phyloP scores from a whole-genome alignment of 371 early-diverging fungal genomes.

The Rhizopus stolonifer region DNA sequence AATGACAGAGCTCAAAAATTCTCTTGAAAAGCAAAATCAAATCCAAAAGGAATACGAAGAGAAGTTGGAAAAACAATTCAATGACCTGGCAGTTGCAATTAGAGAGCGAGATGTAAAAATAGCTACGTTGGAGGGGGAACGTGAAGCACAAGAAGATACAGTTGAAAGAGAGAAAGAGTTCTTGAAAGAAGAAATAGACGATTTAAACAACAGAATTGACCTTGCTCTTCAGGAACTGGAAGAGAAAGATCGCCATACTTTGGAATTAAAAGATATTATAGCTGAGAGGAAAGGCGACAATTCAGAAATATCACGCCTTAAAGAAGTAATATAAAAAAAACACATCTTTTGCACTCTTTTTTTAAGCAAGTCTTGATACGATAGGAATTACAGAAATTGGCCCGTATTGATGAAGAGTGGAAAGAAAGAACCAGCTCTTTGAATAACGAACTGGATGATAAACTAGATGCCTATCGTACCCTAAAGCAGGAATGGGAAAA shows the following conservation, averaged over 20 bases:
- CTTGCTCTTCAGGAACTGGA: conserved; percentile 13
- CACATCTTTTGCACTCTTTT: neutral
- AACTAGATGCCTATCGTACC: conserved; percentile 13
- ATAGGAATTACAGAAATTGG: conserved; percentile 5
- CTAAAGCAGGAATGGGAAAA: conserved; percentile 26
- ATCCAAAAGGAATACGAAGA: conserved; percentile 17
- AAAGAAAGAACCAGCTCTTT: conserved; percentile 13
- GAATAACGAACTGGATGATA: conserved; percentile 18
- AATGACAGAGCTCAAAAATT: conserved; percentile 16
- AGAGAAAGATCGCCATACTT: conserved; percentile 21
- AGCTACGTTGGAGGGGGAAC: conserved; percentile 37
- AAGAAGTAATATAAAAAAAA: neutral
- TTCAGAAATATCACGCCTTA: neutral
- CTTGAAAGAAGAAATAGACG: conserved; percentile 35
- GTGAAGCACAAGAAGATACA: conserved; percentile 34
- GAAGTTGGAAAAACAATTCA: conserved; percentile 26
- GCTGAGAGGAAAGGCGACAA: neutral
- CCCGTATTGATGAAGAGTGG: conserved; percentile 21
- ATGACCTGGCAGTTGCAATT: conserved; percentile 27
- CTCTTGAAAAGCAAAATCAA: neutral
- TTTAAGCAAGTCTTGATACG: neutral
- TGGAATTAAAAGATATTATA: conserved; percentile 10
- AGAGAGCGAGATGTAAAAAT: conserved; percentile 41
- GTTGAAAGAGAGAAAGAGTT: conserved; percentile 34
- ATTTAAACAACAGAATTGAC: conserved; percentile 21